Conservation (phyloP, 148 eudicot species). For the Gaultheria prostrata region DNA sequence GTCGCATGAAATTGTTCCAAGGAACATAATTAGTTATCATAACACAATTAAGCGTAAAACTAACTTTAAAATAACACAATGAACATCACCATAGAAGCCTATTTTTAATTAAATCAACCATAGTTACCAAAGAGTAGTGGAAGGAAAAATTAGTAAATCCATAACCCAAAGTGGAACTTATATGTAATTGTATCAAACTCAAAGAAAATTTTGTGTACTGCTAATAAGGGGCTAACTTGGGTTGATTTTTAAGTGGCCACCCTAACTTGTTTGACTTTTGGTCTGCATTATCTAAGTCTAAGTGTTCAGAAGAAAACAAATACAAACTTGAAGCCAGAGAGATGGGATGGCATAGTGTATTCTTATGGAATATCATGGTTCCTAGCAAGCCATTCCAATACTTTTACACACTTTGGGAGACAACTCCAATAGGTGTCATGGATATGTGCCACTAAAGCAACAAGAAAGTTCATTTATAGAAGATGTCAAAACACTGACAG, state of each 20-base stretch:
- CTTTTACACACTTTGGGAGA: slow-evolving; percentile 91
- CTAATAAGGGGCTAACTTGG: neutral
- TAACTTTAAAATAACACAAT: too few species aligned
- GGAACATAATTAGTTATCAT: too few species aligned
- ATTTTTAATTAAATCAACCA: too few species aligned
- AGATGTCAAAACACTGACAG: slow-evolving; percentile 90
- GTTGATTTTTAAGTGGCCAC: neutral
- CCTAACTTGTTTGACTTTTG: neutral
- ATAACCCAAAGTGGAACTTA: too few species aligned
- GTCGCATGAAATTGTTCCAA: too few species aligned
- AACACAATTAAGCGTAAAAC: too few species aligned
- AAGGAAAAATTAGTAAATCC: too few species aligned
- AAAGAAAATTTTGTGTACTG: neutral
- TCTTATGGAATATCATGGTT: slow-evolving; percentile 98
- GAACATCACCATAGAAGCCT: too few species aligned
- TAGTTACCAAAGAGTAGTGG: too few species aligned
- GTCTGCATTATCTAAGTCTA: neutral
- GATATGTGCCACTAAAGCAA: slow-evolving; percentile 88
- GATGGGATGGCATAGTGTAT: slow-evolving; percentile 98
- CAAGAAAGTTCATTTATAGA: slow-evolving; percentile 87
- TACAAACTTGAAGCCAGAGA: slow-evolving; percentile 97
- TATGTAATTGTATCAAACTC: too few species aligned
- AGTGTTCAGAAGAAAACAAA: neutral
- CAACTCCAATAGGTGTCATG: slow-evolving; percentile 94
- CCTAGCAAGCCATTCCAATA: slow-evolving; percentile 91